Evolutionary conservation across 208 protist genomes (phyloP), one percentile per base, ranked within the genome.

Genomic region (Trypanosoma caninum): DNA sequence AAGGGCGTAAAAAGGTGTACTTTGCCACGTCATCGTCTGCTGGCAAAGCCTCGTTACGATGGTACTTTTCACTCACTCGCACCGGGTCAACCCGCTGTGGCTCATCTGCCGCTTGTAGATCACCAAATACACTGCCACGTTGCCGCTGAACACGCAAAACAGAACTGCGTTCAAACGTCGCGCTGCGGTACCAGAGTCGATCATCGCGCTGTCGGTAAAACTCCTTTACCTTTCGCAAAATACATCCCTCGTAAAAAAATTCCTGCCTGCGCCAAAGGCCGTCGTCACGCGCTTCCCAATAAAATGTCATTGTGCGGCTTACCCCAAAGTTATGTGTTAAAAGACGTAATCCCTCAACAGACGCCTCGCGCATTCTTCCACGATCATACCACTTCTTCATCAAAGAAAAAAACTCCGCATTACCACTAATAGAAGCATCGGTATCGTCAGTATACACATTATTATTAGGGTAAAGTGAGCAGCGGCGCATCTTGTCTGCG

Each of bases 41-140:
- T 18, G 77, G 65, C 0, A 88, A 35, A 37, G 20, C 35, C 22
- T 63, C 55, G 44, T 90, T 76, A 27, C 87, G 84, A 27, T 60
- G 41, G 55, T 90, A 94, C 66, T 93, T 93, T 60, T 96, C 84
- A 57, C 82, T 90, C 73, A 94, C 79, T 11, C 86, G 87, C 27
- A 83, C 68, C 5, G 90, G 90, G 38, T 91, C 82, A n/a, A 86
- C 56, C 14, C 82, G 80, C 6, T 82, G 71, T 37, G 69, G 65
- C 31, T 87, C 78, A 33, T 81, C 84, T 14, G 10, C 25, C 5
- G n/a, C n/a, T n/a, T 35, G 37, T 14, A 48, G 60, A 18, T 52
- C 34, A 20, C 53, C 27, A 37, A 56, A 35, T 0, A 48, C 1
- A 28, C 42, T 51, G n/a, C 46, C 22, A 35, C 54, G 38, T 10